These are phyloP conservation scores for Globisporangium canariense DNA, from an alignment of 352 stramenopile species.

Conservation along the genomic window DNA sequence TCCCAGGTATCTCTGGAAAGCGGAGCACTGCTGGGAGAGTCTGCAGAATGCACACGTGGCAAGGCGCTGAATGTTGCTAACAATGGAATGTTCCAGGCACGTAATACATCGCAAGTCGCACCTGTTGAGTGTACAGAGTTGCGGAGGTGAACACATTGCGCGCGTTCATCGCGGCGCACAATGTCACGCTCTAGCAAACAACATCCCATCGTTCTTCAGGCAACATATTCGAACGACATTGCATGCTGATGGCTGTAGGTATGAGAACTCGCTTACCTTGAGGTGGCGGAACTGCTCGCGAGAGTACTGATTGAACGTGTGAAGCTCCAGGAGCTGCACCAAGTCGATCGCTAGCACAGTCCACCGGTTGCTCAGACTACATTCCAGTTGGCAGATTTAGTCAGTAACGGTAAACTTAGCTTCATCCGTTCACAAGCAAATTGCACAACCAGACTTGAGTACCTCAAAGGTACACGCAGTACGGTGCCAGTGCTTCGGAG, in stretches of 20 bases:
- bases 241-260: no score
- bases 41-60: conserved; percentile 11
- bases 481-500: conserved; percentile 57
- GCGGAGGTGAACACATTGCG: conserved; percentile 63
- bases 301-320: conserved; percentile 70
- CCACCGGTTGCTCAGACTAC: conserved; percentile 50
- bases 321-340: conserved; percentile 47
- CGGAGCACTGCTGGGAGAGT: conserved; percentile 41
- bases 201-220: background rate
- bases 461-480: conserved; percentile 57
- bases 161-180: conserved; percentile 65
- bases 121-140: conserved; percentile 40
- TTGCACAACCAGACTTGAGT: background rate
- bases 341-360: conserved; percentile 68
- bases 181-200: conserved; percentile 37
- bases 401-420: no score
- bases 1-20: conserved; percentile 24
- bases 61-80: no score
- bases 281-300: conserved; percentile 58
- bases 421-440: background rate
- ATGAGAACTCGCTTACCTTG: conserved; percentile 30
- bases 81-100: no score
- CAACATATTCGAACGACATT: no score
- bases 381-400: no score
- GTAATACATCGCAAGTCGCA: conserved; percentile 11